Conservation (phyloP, 179 eudicot genomes). For the Beta macrorhiza region DNA sequence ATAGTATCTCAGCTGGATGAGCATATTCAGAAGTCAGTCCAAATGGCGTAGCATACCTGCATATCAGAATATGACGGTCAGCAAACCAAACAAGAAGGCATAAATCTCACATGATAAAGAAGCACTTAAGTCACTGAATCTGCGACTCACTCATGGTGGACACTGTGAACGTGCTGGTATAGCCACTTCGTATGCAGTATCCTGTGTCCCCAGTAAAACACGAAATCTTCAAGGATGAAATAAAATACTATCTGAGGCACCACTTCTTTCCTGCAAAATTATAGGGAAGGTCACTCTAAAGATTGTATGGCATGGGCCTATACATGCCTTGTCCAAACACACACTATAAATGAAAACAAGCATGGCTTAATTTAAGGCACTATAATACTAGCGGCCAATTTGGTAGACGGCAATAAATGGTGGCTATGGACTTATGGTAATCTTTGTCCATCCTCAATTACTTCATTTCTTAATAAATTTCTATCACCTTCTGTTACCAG, state of each 20-base stretch:
- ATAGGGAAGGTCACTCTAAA: not conserved
- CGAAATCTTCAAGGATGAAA: slow-evolving; percentile 89
- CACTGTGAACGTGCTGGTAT: slow-evolving; percentile 91
- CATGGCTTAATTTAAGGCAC: not conserved
- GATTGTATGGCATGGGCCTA: not conserved
- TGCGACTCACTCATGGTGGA: slow-evolving; percentile 89
- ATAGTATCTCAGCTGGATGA: slow-evolving; percentile 95
- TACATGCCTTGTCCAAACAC: not conserved
- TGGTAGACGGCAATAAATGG: no score
- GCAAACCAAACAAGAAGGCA: slow-evolving; percentile 7
- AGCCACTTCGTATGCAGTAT: slow-evolving; percentile 93
- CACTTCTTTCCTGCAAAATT: slow-evolving; percentile 74
- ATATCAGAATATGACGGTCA: slow-evolving; percentile 11
- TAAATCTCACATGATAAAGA: not conserved
- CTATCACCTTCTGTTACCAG: no score
- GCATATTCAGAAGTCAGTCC: slow-evolving; percentile 99
- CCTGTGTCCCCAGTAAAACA: slow-evolving; percentile 99
- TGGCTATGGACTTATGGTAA: no score
- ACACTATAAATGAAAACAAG: not conserved
- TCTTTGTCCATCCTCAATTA: no score
- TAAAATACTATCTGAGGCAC: slow-evolving; percentile 81
- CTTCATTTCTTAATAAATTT: no score
- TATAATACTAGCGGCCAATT: not conserved
- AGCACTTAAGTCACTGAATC: slow-evolving; percentile 10
- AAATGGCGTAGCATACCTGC: slow-evolving; percentile 96